phyloP scores from a whole-genome alignment of 148 eudicot species.

The Spergularia marina region DNA sequence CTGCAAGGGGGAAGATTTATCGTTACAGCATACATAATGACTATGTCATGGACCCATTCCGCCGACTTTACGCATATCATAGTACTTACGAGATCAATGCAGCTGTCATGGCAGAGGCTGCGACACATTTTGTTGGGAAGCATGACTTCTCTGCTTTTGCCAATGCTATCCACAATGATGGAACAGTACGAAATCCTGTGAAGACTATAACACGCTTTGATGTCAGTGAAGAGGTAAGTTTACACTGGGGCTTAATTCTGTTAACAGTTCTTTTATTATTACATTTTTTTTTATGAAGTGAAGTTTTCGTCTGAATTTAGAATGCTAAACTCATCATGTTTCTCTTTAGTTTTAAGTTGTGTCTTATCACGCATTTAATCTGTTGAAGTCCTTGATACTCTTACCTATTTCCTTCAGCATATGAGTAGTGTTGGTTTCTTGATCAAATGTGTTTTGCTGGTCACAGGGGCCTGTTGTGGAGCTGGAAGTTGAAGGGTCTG shows the following conservation, averaged over 20 bases:
- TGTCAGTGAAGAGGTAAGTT: constrained; percentile 65
- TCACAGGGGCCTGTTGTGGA: constrained; percentile 76
- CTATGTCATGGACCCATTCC: constrained; percentile 76
- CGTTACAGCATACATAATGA: constrained; percentile 73
- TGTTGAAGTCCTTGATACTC: not conserved
- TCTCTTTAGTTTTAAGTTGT: not conserved
- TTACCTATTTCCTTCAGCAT: not conserved
- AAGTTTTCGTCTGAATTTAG: not conserved
- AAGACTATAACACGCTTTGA: constrained; percentile 70
- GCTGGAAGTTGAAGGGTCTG: constrained; percentile 97
- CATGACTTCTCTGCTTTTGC: constrained; percentile 82
- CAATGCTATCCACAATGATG: constrained; percentile 61
- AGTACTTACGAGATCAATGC: constrained; percentile 66
- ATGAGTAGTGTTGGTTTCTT: not conserved
- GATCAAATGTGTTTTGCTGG: constrained; percentile 17
- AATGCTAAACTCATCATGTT: constrained; percentile 8
- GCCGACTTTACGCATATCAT: constrained; percentile 62
- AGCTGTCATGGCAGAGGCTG: constrained; percentile 67
- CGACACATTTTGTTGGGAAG: constrained; percentile 61
- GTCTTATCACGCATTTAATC: not conserved
- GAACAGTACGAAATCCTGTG: constrained; percentile 49
- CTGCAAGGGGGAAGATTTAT: constrained; percentile 73
- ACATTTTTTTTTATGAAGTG: not conserved
- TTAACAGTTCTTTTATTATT: too few species aligned
- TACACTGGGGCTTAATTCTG: not conserved